These are phyloP conservation scores for Cercophora sp. DNA, from an alignment of 495 filamentous ascomycete genomes.

Conservation along the genomic window DNA sequence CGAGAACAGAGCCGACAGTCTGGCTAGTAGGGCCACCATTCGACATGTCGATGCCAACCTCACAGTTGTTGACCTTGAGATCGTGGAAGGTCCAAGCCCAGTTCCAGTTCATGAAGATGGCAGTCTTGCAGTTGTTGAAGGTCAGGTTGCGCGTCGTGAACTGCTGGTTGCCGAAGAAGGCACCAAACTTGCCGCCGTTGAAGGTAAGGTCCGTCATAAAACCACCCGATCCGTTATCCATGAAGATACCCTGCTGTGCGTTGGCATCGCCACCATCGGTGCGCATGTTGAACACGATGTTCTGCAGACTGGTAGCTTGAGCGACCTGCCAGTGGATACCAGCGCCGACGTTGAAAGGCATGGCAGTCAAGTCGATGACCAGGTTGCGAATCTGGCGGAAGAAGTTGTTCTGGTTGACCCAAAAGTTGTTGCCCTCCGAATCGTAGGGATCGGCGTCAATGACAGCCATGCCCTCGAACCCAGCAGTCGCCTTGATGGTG, in stretches of 20 bases:
- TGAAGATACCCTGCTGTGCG: conserved; percentile 86
- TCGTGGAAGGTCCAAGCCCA: conserved; percentile 89
- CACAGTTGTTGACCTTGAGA: conserved; percentile 74
- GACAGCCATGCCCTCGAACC: conserved; percentile 80
- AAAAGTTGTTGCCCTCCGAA: conserved; percentile 54
- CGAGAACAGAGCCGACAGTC: conserved; percentile 73
- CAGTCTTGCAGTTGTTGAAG: conserved; percentile 86
- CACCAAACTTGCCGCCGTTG: conserved; percentile 80
- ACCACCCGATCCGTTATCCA: conserved; percentile 92
- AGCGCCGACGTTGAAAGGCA: conserved; percentile 60
- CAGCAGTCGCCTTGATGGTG: conserved; percentile 67
- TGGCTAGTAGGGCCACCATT: conserved; percentile 55
- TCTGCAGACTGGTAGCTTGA: conserved; percentile 88
- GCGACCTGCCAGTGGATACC: conserved; percentile 98
- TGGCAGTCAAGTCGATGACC: conserved; percentile 74
- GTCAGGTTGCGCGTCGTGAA: conserved; percentile 89
- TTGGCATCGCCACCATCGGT: conserved; percentile 64
- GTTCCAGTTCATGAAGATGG: conserved; percentile 92
- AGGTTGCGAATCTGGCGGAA: conserved; percentile 96
- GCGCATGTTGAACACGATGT: conserved; percentile 86
- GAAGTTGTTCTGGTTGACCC: conserved; percentile 97
- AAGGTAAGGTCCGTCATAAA: conserved; percentile 85
- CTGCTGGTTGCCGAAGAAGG: conserved; percentile 90
- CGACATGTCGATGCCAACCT: conserved; percentile 77
- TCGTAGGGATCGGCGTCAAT: conserved; percentile 88